Evolutionary conservation across 2,329 filamentous ascomycete genomes (phyloP).

Genomic region (Aureobasidium sp.): DNA sequence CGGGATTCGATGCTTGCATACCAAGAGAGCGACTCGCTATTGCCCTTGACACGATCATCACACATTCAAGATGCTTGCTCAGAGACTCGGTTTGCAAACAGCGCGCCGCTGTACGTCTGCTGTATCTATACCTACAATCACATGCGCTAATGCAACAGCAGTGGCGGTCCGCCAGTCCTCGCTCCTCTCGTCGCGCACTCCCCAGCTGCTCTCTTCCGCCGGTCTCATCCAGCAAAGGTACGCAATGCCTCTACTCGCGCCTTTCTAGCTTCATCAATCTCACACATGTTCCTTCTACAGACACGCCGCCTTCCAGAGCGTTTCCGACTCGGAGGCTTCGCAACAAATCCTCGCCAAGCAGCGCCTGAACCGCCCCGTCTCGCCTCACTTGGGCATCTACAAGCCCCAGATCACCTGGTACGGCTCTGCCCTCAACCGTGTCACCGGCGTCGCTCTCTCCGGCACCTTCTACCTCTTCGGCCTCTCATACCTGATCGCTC

Average conservation of each 20-base stretch:
- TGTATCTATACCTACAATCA: not conserved
- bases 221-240: slow-evolving; percentile 41
- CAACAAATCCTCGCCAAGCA: slow-evolving; percentile 67
- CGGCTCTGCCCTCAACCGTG: slow-evolving; percentile 65
- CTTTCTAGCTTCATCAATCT: slow-evolving; percentile 14
- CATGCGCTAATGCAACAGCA: slow-evolving; percentile 19
- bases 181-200: slow-evolving; percentile 35
- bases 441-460: slow-evolving; percentile 68
- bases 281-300: slow-evolving; percentile 16
- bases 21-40: not conserved
- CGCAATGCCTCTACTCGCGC: slow-evolving; percentile 10
- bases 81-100: slow-evolving; percentile 35
- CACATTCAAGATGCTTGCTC: slow-evolving; percentile 33
- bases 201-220: slow-evolving; percentile 31
- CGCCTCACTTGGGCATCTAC: slow-evolving; percentile 83
- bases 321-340: slow-evolving; percentile 44
- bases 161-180: slow-evolving; percentile 38
- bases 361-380: slow-evolving; percentile 70
- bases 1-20: not conserved
- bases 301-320: slow-evolving; percentile 47
- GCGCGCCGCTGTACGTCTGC: slow-evolving; percentile 31
- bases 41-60: not conserved
- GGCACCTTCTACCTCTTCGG: slow-evolving; percentile 73
- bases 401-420: slow-evolving; percentile 79
- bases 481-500: slow-evolving; percentile 70